A percentile compares a stretch with the other conserved stretches of the same genome.
Conservation (phyloP, 371 early-diverging fungal species). For the Apophysomyces elegans region DNA sequence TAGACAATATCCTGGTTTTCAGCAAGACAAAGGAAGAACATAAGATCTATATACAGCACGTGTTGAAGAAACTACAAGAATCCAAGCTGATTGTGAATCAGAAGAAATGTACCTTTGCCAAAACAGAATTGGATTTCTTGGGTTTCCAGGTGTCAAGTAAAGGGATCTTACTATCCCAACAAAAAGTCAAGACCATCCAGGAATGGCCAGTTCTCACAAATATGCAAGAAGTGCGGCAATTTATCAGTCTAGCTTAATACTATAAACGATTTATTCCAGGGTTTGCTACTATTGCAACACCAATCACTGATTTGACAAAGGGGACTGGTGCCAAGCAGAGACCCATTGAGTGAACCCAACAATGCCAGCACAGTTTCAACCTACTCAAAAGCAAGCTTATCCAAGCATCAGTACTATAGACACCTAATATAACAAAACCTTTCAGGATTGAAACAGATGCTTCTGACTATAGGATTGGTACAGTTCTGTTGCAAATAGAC, state of each 20-base stretch:
- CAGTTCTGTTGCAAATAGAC: slow-evolving; percentile 34
- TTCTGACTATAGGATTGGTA: slow-evolving; percentile 28
- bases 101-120: slow-evolving; percentile 58
- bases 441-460: slow-evolving; percentile 43
- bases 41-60: slow-evolving; percentile 31
- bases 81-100: slow-evolving; percentile 40
- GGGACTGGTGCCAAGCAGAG: no score
- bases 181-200: slow-evolving; percentile 32
- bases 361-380: no score
- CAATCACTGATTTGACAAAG: no score
- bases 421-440: slow-evolving; percentile 20
- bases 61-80: slow-evolving; percentile 38
- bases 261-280: no score
- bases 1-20: slow-evolving; percentile 67
- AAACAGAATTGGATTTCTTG: slow-evolving; percentile 41
- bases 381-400: no score
- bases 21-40: slow-evolving; percentile 52
- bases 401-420: no score
- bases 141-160: slow-evolving; percentile 39
- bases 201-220: no score
- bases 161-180: slow-evolving; percentile 31
- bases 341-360: no score
- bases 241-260: neutral
- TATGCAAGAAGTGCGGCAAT: slow-evolving; percentile 19
- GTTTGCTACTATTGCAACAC: no score